phyloP scores from a whole-genome alignment of 2,329 filamentous ascomycete species.

The Trichoderma sp. region DNA sequence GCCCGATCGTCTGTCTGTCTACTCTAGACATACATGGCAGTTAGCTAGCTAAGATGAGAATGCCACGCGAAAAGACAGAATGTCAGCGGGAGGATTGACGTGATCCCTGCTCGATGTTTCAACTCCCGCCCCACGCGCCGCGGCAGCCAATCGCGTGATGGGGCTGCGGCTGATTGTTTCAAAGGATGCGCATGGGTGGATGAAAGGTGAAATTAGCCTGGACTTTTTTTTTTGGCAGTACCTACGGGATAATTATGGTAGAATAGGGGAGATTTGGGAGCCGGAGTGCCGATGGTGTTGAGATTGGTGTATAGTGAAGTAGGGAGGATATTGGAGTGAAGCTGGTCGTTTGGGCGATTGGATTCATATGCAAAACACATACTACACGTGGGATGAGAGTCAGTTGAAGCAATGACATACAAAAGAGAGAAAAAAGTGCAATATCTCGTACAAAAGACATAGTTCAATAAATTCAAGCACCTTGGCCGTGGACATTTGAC shows the following conservation, averaged over 20 bases:
- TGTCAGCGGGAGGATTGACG: not conserved
- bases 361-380: not conserved
- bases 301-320: not conserved
- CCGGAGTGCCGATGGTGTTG: not conserved
- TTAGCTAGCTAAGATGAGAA: not conserved
- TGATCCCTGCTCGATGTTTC: conserved; percentile 3
- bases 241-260: not conserved
- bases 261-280: not conserved
- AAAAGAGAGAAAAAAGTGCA: not conserved
- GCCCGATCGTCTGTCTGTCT: conserved; percentile 4
- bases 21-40: too few relatives aligned
- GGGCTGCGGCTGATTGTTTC: conserved; percentile 11
- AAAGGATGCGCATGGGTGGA: not conserved
- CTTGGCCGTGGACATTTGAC: too few relatives aligned
- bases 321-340: not conserved
- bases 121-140: not conserved
- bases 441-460: not conserved
- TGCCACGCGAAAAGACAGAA: not conserved
- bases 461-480: not conserved
- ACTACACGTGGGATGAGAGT: not conserved
- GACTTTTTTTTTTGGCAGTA: not conserved
- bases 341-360: not conserved
- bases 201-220: not conserved
- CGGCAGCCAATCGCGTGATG: not conserved
- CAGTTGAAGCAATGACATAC: not conserved